A percentile compares a stretch with the other conserved stretches of the same genome.
Evolutionary conservation across 2,329 filamentous ascomycete genomes (phyloP).

Genomic region (Pseudogymnoascus sp.): DNA sequence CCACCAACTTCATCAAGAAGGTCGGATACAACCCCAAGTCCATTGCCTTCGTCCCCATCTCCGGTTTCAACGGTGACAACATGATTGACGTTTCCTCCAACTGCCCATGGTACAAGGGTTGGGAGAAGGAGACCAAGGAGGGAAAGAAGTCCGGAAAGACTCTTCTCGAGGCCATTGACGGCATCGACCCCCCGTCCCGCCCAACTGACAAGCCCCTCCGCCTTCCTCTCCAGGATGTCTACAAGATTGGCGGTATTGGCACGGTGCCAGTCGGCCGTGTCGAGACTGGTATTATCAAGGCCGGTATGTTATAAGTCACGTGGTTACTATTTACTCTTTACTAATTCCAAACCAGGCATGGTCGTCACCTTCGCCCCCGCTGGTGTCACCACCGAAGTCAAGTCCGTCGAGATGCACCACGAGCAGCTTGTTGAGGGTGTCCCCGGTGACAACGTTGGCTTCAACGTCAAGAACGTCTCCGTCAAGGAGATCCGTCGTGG

Average conservation of each 20-base stretch:
- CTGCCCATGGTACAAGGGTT: conserved; percentile 99
- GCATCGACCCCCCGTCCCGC: conserved; percentile 86
- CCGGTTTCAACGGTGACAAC: conserved; percentile 99
- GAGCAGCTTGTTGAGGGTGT: conserved; percentile 93
- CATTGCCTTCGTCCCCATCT: conserved; percentile 98
- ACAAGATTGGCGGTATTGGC: conserved; percentile 99
- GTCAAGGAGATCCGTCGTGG: conserved; percentile 99
- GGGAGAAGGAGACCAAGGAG: conserved; percentile 96
- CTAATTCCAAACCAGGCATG: conserved; percentile 52
- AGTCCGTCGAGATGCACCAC: conserved; percentile 99
- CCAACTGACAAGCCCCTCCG: conserved; percentile 98
- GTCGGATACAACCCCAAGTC: conserved; percentile 99
- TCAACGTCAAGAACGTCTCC: conserved; percentile 99
- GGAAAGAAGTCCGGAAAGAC: conserved; percentile 89
- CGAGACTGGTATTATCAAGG: conserved; percentile 96
- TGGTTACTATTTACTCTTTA: not conserved
- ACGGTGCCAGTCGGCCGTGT: conserved; percentile 99
- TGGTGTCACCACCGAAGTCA: conserved; percentile 99
- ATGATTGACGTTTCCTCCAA: conserved; percentile 87
- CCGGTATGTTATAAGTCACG: conserved; percentile 81
- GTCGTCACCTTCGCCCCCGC: conserved; percentile 97
- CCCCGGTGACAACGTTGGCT: conserved; percentile 99
- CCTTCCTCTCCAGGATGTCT: conserved; percentile 99
- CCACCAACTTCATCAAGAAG: conserved; percentile 99
- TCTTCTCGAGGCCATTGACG: conserved; percentile 97